These are phyloP conservation scores for Barnettozyma botsteinii DNA, from an alignment of 805 yeast species.

Conservation along the genomic window DNA sequence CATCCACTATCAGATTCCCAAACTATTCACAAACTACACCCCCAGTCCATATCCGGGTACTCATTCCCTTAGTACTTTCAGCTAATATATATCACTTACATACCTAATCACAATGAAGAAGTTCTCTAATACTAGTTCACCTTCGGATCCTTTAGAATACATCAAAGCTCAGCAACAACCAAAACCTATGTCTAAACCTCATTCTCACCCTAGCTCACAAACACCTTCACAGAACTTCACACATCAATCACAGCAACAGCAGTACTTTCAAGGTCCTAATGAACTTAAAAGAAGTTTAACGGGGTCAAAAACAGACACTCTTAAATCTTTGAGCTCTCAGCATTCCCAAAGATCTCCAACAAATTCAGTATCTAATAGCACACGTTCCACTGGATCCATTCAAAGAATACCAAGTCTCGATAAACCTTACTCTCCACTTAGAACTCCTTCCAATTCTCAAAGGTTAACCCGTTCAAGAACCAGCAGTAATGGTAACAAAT, in stretches of 20 bases:
- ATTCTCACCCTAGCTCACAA: constrained; percentile 8
- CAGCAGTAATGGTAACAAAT: constrained; percentile 18
- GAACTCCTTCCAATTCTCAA: constrained; percentile 21
- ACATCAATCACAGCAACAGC: constrained; percentile 2
- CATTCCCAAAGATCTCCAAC: constrained; percentile 20
- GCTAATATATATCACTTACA: too few species aligned
- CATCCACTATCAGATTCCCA: too few species aligned
- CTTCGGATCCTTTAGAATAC: constrained; percentile 11
- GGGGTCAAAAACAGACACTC: background rate
- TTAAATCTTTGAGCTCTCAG: constrained; percentile 3
- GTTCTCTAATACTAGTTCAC: constrained; percentile 15
- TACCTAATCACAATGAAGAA: constrained; percentile 17
- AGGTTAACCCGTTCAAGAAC: constrained; percentile 18
- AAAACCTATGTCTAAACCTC: constrained; percentile 1
- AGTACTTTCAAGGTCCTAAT: constrained; percentile 2
- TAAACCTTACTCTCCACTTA: constrained; percentile 20
- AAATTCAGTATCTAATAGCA: constrained; percentile 11
- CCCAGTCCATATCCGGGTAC: background rate
- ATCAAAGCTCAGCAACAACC: constrained; percentile 1
- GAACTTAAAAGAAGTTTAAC: constrained; percentile 13
- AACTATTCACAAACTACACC: background rate
- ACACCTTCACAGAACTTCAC: constrained; percentile 4
- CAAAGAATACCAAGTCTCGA: constrained; percentile 21
- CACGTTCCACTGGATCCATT: constrained; percentile 15
- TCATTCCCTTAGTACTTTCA: background rate